phyloP scores from a whole-genome alignment of 2,329 filamentous ascomycete species.

The Trichoderma breve region DNA sequence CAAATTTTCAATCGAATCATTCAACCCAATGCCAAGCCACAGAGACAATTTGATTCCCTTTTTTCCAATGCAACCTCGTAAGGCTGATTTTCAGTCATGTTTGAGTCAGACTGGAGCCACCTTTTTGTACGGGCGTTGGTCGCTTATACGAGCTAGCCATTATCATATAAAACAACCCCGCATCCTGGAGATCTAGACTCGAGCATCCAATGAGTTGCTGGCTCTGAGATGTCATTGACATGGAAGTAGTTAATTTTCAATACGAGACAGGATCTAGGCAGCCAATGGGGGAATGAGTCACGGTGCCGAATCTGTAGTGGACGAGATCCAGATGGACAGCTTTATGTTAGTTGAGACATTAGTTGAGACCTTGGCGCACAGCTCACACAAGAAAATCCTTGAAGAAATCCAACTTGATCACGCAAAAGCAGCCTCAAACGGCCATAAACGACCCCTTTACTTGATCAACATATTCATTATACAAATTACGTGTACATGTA shows the following conservation, averaged over 20 bases:
- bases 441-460: too few species aligned
- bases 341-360: not conserved
- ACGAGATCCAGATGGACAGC: not conserved
- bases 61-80: not conserved
- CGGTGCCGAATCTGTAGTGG: not conserved
- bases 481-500: not conserved
- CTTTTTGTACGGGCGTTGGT: not conserved
- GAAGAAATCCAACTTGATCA: not conserved
- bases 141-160: not conserved
- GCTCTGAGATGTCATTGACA: not conserved
- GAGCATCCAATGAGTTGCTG: not conserved
- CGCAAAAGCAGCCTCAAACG: not conserved
- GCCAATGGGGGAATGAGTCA: not conserved
- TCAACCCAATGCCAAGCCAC: not conserved
- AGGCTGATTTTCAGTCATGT: not conserved
- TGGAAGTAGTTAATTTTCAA: not conserved
- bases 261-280: not conserved
- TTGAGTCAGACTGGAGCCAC: constrained; percentile 4
- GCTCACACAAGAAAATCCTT: not conserved
- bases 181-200: not conserved
- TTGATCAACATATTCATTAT: too few species aligned
- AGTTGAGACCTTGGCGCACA: not conserved
- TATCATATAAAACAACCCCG: not conserved
- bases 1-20: not conserved
- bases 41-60: not conserved